Conservation (phyloP, 495 filamentous ascomycete species). For the Neurospora discreta region DNA sequence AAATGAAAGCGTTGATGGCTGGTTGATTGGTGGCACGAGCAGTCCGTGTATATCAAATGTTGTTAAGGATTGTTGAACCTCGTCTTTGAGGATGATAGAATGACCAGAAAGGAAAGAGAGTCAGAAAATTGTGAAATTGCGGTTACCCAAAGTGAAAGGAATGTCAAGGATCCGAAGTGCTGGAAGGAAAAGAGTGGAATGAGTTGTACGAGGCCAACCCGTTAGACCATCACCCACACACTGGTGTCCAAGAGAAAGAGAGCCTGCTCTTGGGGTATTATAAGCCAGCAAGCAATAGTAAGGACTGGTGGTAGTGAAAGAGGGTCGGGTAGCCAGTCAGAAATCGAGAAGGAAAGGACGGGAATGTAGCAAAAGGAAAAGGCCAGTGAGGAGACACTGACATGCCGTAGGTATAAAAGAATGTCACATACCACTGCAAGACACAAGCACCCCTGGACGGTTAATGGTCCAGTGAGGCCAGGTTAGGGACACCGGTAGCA, state of each 20-base stretch:
- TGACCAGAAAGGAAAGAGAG: not conserved
- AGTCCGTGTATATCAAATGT: not conserved
- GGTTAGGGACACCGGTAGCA: slow-evolving; percentile 41
- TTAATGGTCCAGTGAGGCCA: slow-evolving; percentile 32
- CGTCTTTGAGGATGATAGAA: not conserved
- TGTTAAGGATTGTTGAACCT: not conserved
- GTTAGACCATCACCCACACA: slow-evolving; percentile 29
- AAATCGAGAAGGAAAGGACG: slow-evolving; percentile 24
- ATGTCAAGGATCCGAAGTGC: slow-evolving; percentile 8
- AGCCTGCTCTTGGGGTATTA: slow-evolving; percentile 43
- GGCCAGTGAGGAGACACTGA: slow-evolving; percentile 24
- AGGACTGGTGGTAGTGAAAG: slow-evolving; percentile 29
- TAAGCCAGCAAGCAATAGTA: slow-evolving; percentile 41
- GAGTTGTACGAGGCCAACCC: slow-evolving; percentile 31
- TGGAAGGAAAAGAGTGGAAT: slow-evolving; percentile 31
- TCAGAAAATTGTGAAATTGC: not conserved
- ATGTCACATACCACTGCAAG: slow-evolving; percentile 22
- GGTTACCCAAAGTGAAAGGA: slow-evolving; percentile 8
- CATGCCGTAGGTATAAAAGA: slow-evolving; percentile 38
- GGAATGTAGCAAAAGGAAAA: slow-evolving; percentile 21
- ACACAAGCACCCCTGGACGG: slow-evolving; percentile 25
- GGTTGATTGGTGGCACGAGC: slow-evolving; percentile 1
- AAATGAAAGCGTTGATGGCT: slow-evolving; percentile 5
- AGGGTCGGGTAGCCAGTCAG: slow-evolving; percentile 23
- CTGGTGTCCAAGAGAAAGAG: slow-evolving; percentile 32